A percentile compares a stretch with the other conserved stretches of the same genome.
Evolutionary conservation across 148 eudicot species (phyloP).

Genomic region (Silene latifolia): DNA sequence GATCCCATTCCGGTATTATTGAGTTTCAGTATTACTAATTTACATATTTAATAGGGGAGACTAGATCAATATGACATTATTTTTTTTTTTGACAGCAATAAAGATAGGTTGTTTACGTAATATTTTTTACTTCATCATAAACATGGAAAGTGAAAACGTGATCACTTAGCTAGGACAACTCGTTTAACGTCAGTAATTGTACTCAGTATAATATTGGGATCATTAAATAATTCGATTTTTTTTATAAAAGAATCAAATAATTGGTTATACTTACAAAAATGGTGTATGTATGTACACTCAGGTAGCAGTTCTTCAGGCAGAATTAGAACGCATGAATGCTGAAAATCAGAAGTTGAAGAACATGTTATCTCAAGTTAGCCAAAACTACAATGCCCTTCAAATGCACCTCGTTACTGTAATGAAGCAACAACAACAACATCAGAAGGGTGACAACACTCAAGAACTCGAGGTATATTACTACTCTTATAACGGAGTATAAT

Average conservation of each 20-base stretch:
- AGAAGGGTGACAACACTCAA: slow-evolving; percentile 11
- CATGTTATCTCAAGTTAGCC: slow-evolving; percentile 54
- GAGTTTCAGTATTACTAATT: too few species aligned
- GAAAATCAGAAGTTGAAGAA: slow-evolving; percentile 69
- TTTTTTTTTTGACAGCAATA: too few species aligned
- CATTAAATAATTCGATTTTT: too few species aligned
- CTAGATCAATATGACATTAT: too few species aligned
- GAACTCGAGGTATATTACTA: slow-evolving; percentile 9
- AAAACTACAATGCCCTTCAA: slow-evolving; percentile 50
- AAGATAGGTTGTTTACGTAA: too few species aligned
- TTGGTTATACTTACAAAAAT: background rate
- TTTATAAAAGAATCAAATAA: background rate
- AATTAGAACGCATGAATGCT: slow-evolving; percentile 52
- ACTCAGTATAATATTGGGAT: background rate
- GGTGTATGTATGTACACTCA: slow-evolving; percentile 15
- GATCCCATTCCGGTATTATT: too few species aligned
- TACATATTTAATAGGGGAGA: too few species aligned
- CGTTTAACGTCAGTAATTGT: too few species aligned
- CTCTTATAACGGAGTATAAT: too few species aligned
- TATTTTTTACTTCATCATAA: too few species aligned
- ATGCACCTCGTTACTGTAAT: slow-evolving; percentile 43
- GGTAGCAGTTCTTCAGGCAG: slow-evolving; percentile 52
- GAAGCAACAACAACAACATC: slow-evolving; percentile 30
- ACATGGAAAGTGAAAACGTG: too few species aligned
- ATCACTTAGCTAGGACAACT: too few species aligned